These are phyloP conservation scores for Thraustochytrium striatum DNA, from an alignment of 352 stramenopile species.

Conservation along the genomic window DNA sequence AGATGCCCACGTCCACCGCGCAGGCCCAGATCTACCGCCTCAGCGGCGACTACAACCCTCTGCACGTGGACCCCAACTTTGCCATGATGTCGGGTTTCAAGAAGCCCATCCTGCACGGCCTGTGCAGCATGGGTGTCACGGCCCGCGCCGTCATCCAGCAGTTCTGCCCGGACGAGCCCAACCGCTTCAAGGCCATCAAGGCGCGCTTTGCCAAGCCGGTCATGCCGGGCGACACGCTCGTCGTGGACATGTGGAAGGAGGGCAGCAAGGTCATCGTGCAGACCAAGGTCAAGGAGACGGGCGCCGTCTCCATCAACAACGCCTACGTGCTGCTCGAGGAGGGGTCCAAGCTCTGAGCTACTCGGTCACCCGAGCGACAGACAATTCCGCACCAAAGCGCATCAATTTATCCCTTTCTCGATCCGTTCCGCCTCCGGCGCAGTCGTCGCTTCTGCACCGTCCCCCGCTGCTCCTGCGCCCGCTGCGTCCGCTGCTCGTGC, in stretches of 20 bases:
- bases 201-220: slow-evolving; percentile 77
- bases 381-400: no score
- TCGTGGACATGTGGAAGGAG: slow-evolving; percentile 53
- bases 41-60: slow-evolving; percentile 88
- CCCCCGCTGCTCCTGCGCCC: background rate
- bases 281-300: slow-evolving; percentile 42
- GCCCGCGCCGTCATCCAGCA: slow-evolving; percentile 70
- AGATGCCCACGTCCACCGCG: slow-evolving; percentile 61
- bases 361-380: no score
- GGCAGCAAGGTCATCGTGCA: slow-evolving; percentile 46
- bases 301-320: slow-evolving; percentile 49
- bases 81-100: slow-evolving; percentile 70
- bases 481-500: background rate
- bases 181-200: slow-evolving; percentile 73
- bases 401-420: background rate
- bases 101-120: slow-evolving; percentile 82
- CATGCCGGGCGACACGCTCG: slow-evolving; percentile 75
- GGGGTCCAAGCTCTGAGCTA: slow-evolving; percentile 32
- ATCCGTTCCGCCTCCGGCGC: background rate
- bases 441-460: background rate
- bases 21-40: slow-evolving; percentile 83
- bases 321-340: slow-evolving; percentile 40
- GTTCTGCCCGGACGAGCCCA: slow-evolving; percentile 67
- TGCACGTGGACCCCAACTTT: slow-evolving; percentile 83
- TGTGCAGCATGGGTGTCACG: slow-evolving; percentile 83